These are phyloP conservation scores for Takashimella koratensis DNA, from an alignment of 1,284 basidiomycete species.

Conservation along the genomic window DNA sequence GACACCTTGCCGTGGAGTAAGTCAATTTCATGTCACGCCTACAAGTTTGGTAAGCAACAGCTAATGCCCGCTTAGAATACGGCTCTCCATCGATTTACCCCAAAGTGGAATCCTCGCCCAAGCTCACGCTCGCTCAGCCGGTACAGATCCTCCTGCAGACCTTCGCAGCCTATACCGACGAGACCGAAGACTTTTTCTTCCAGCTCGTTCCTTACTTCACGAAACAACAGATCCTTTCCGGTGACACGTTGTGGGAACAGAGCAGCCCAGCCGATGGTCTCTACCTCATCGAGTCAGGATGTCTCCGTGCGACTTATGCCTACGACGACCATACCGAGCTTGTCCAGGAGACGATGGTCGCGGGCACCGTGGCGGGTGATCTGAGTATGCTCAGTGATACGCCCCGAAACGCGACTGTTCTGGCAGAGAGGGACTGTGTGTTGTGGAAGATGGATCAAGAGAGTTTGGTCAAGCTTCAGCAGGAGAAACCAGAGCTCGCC, in stretches of 20 bases:
- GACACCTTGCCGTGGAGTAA: conserved; percentile 39
- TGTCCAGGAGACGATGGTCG: conserved; percentile 85
- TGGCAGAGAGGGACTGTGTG: conserved; percentile 70
- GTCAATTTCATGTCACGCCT: conserved; percentile 1
- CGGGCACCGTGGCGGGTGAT: conserved; percentile 86
- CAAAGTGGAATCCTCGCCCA: neutral
- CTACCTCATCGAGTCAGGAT: conserved; percentile 80
- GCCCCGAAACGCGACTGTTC: conserved; percentile 76
- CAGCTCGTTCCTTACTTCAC: conserved; percentile 67
- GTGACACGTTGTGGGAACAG: conserved; percentile 69
- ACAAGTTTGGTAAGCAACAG: neutral
- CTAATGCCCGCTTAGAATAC: too few relatives aligned
- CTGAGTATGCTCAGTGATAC: conserved; percentile 72
- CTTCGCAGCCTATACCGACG: conserved; percentile 62
- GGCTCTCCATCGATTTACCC: neutral
- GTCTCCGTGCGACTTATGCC: conserved; percentile 72
- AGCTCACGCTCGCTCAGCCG: conserved; percentile 43
- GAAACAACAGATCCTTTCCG: conserved; percentile 57
- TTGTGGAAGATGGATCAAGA: conserved; percentile 71
- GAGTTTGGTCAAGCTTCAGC: conserved; percentile 60
- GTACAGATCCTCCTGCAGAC: conserved; percentile 61
- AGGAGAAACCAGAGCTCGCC: conserved; percentile 63
- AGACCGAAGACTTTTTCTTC: conserved; percentile 45
- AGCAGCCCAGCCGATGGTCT: conserved; percentile 72
- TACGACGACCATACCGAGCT: conserved; percentile 65